Conservation (phyloP, 768 basidiomycete genomes). For the Multifurca ochricompacta region DNA sequence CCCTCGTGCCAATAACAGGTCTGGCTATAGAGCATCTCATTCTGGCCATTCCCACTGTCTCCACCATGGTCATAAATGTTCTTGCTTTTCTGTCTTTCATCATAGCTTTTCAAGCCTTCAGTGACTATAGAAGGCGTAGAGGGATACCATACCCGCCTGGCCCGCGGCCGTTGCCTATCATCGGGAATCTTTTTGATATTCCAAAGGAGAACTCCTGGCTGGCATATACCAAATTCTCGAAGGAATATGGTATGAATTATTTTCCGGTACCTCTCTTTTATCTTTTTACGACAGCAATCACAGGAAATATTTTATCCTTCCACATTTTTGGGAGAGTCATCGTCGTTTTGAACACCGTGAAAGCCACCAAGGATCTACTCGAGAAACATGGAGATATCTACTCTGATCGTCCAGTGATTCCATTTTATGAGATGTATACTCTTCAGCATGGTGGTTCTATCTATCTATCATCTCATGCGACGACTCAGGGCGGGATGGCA, state of each 20-base stretch:
- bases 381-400: constrained; percentile 42
- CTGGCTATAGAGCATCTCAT: neutral
- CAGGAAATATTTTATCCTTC: constrained; percentile 14
- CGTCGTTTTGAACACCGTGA: constrained; percentile 41
- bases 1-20: neutral
- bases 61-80: neutral
- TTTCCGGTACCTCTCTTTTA: neutral
- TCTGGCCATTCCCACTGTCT: neutral
- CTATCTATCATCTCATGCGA: neutral
- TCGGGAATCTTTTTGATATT: constrained; percentile 8
- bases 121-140: neutral
- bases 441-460: too few relatives aligned
- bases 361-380: constrained; percentile 40
- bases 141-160: constrained; percentile 6
- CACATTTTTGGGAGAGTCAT: constrained; percentile 39
- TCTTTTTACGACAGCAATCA: neutral
- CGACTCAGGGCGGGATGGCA: neutral
- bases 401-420: constrained; percentile 1
- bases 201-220: constrained; percentile 11
- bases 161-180: constrained; percentile 1
- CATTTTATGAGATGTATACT: constrained; percentile 5
- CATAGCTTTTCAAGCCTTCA: neutral
- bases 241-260: neutral
- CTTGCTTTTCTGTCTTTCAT: neutral
- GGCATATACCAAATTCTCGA: neutral